These are phyloP conservation scores for Candida vaughaniae DNA, from an alignment of 805 yeast species.

Conservation along the genomic window DNA sequence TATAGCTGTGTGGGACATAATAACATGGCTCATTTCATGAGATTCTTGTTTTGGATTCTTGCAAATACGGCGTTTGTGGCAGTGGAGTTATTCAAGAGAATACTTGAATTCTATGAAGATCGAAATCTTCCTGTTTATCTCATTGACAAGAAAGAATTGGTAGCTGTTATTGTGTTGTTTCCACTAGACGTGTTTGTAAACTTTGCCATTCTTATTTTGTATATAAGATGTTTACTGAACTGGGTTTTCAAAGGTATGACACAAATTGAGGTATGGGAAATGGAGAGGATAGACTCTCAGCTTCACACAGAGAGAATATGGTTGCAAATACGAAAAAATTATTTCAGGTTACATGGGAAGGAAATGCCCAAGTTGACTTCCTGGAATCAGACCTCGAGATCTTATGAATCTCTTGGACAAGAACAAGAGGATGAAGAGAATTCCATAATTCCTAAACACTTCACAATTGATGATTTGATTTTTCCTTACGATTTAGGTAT, in stretches of 20 bases:
- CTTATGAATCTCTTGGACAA: slow-evolving; percentile 10
- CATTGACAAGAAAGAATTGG: slow-evolving; percentile 50
- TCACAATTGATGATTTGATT: slow-evolving; percentile 61
- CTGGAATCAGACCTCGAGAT: slow-evolving; percentile 36
- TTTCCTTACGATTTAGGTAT: slow-evolving; percentile 84
- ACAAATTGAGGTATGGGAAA: slow-evolving; percentile 91
- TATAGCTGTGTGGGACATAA: slow-evolving; percentile 81
- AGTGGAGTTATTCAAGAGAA: slow-evolving; percentile 40
- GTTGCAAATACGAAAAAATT: slow-evolving; percentile 47
- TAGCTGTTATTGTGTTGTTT: slow-evolving; percentile 51
- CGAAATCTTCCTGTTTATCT: slow-evolving; percentile 57
- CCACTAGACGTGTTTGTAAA: slow-evolving; percentile 61
- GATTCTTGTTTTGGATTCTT: slow-evolving; percentile 71
- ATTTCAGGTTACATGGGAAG: slow-evolving; percentile 36
- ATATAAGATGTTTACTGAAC: slow-evolving; percentile 59
- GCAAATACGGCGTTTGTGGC: slow-evolving; percentile 49
- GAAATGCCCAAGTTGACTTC: slow-evolving; percentile 46
- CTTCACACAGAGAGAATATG: slow-evolving; percentile 56
- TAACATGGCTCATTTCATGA: slow-evolving; percentile 75
- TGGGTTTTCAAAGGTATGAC: slow-evolving; percentile 67
- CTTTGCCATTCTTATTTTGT: slow-evolving; percentile 56
- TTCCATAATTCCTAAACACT: slow-evolving; percentile 30
- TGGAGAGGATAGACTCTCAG: slow-evolving; percentile 73
- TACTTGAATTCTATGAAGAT: slow-evolving; percentile 44
- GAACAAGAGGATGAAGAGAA: slow-evolving; percentile 1